Conservation (phyloP, 371 early-diverging fungal genomes). For the Coemansia sp. region DNA sequence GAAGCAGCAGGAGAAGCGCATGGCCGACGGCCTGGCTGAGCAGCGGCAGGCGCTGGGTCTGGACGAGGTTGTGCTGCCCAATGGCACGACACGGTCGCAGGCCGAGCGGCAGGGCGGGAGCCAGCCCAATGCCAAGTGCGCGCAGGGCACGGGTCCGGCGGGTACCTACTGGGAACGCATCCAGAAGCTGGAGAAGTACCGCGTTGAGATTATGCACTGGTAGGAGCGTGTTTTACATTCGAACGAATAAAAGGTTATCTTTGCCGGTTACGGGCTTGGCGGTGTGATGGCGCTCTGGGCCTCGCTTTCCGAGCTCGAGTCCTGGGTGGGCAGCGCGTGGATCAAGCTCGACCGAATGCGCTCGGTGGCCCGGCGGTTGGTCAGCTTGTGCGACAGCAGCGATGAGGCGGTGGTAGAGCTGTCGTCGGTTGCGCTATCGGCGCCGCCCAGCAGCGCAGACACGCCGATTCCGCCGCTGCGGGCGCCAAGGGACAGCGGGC, state of each 20-base stretch:
- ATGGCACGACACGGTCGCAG: slow-evolving; percentile 45
- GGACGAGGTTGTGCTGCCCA: slow-evolving; percentile 46
- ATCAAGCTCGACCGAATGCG: slow-evolving; percentile 29
- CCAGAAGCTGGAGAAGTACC: slow-evolving; percentile 50
- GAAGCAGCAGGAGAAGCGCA: slow-evolving; percentile 39
- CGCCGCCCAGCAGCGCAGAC: slow-evolving; percentile 18
- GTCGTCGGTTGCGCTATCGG: slow-evolving; percentile 48
- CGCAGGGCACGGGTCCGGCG: slow-evolving; percentile 38
- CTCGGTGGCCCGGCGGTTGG: slow-evolving; percentile 6
- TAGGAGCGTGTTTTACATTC: neutral
- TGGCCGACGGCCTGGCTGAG: slow-evolving; percentile 30
- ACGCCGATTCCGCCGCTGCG: neutral
- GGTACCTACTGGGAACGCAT: slow-evolving; percentile 51
- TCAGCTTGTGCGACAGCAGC: slow-evolving; percentile 11
- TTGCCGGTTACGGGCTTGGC: slow-evolving; percentile 4
- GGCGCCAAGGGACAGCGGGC: neutral
- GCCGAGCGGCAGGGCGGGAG: slow-evolving; percentile 28
- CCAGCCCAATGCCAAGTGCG: slow-evolving; percentile 31
- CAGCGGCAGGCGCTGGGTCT: slow-evolving; percentile 43
- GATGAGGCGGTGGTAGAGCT: slow-evolving; percentile 45
- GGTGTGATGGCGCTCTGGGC: slow-evolving; percentile 5
- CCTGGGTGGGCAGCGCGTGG: slow-evolving; percentile 36
- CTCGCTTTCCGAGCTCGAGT: slow-evolving; percentile 40
- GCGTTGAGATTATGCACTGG: slow-evolving; percentile 51
- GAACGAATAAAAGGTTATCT: neutral